Conservation (phyloP, 768 basidiomycete species). For the Rhizopogon vesiculosus region DNA sequence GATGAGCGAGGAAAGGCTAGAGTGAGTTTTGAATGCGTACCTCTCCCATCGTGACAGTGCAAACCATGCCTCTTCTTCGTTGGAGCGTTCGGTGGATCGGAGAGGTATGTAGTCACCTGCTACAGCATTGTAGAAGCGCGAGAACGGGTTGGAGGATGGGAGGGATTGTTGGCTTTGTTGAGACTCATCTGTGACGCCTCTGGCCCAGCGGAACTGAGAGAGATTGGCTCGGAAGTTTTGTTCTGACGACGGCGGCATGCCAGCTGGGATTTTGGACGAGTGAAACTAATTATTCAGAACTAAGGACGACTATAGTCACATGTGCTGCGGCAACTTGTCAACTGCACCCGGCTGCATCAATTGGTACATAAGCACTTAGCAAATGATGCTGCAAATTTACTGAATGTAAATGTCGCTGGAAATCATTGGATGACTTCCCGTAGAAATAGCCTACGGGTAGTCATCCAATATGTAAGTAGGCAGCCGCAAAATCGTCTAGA, state of each 20-base stretch:
- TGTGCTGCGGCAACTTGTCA: too few relatives aligned
- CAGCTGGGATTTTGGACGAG: background rate
- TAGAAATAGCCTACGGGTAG: too few relatives aligned
- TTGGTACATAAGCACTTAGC: too few relatives aligned
- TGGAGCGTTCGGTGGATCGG: slow-evolving; percentile 72
- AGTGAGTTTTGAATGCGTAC: slow-evolving; percentile 30
- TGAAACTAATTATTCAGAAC: too few relatives aligned
- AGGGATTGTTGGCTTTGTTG: slow-evolving; percentile 35
- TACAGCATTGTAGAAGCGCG: slow-evolving; percentile 82
- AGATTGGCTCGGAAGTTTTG: slow-evolving; percentile 71
- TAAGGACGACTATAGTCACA: too few relatives aligned
- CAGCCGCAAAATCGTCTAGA: too few relatives aligned
- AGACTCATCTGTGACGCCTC: slow-evolving; percentile 68
- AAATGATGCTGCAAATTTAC: too few relatives aligned
- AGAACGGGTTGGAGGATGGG: slow-evolving; percentile 59
- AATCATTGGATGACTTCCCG: too few relatives aligned
- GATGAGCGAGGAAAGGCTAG: background rate
- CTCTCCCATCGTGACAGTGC: slow-evolving; percentile 92
- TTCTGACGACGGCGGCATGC: slow-evolving; percentile 36
- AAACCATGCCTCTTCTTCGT: slow-evolving; percentile 97
- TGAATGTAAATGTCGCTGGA: too few relatives aligned
- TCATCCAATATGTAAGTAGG: too few relatives aligned
- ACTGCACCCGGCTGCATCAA: too few relatives aligned
- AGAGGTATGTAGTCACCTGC: slow-evolving; percentile 88
- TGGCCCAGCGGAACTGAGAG: slow-evolving; percentile 85